These are phyloP conservation scores for Pinus albicaulis DNA, from an alignment of 75 land plant genomes.

Conservation along the genomic window DNA sequence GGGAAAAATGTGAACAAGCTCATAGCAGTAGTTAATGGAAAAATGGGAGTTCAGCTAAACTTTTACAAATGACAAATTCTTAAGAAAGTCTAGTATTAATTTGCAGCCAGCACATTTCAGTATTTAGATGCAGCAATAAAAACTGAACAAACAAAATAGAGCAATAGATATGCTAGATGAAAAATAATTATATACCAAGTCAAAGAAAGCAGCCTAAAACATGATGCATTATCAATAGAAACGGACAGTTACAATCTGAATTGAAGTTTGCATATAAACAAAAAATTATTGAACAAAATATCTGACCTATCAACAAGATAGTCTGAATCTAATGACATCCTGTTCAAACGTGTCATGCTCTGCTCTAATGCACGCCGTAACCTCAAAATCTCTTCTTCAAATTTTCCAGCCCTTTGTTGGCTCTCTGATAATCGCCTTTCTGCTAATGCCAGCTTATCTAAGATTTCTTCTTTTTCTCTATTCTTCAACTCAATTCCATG, in stretches of 20 bases:
- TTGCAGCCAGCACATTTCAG: background rate
- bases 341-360: conserved; percentile 89
- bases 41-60: background rate
- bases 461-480: conserved; percentile 60
- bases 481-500: conserved; percentile 42
- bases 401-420: conserved; percentile 48
- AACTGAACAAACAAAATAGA: background rate
- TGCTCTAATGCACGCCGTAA: conserved; percentile 89
- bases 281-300: background rate
- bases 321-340: conserved; percentile 97
- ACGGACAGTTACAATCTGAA: background rate
- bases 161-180: background rate
- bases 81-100: background rate
- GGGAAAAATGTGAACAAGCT: too few relatives aligned
- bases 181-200: background rate
- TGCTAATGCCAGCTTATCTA: conserved; percentile 48
- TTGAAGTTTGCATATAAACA: background rate
- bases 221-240: background rate
- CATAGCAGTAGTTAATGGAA: background rate
- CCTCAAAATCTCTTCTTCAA: conserved; percentile 85
- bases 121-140: background rate
- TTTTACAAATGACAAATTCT: background rate
- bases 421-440: conserved; percentile 53
- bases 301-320: conserved; percentile 93
- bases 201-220: background rate